phyloP scores from a whole-genome alignment of 345 rosid species.

The Arabis alpina region DNA sequence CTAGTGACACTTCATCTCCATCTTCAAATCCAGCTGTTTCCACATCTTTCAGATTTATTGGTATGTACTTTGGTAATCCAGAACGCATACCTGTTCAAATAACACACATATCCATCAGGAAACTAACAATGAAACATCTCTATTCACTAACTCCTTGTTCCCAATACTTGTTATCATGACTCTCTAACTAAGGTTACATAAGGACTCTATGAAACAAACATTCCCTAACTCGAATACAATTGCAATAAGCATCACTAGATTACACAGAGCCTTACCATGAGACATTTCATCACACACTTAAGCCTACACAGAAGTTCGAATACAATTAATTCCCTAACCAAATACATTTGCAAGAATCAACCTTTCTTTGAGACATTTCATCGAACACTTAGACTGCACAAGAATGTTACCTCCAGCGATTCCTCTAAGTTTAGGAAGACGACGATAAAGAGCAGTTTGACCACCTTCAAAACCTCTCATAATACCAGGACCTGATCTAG shows the following conservation, averaged over 20 bases:
- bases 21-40: conserved; percentile 80
- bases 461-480: conserved; percentile 95
- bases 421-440: conserved; percentile 88
- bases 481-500: conserved; percentile 91
- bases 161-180: not conserved
- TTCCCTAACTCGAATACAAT: not conserved
- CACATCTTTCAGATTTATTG: conserved; percentile 79
- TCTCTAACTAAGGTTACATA: not conserved
- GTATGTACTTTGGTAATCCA: conserved; percentile 79
- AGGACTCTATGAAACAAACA: not conserved
- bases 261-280: too few species aligned
- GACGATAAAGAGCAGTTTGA: conserved; percentile 90
- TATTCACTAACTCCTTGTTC: not conserved
- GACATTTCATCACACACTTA: too few species aligned
- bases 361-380: conserved; percentile 30
- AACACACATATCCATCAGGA: conserved; percentile 26
- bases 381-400: conserved; percentile 33
- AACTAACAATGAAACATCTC: conserved; percentile 5
- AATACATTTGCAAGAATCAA: not conserved
- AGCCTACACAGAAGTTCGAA: too few species aligned
- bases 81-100: conserved; percentile 76
- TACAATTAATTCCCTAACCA: not conserved
- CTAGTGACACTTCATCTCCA: conserved; percentile 88
- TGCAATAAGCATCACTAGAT: too few species aligned
- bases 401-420: conserved; percentile 81